A percentile compares a stretch with the other conserved stretches of the same genome.
phyloP scores from a whole-genome alignment of 208 protist species.

The Naegleria lovaniensis region DNA sequence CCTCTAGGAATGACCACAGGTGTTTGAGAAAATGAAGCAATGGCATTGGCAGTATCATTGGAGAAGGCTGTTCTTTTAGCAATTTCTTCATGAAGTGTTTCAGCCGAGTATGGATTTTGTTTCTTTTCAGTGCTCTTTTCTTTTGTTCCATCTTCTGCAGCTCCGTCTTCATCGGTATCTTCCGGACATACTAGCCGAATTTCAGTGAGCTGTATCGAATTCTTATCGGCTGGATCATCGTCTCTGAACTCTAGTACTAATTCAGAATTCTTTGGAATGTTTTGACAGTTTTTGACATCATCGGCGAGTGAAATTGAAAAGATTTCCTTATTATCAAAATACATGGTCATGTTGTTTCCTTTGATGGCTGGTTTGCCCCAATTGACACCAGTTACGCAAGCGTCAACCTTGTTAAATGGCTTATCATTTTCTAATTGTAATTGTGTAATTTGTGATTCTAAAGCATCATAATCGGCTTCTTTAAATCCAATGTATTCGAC shows the following conservation, averaged over 20 bases:
- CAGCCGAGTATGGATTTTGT: neutral
- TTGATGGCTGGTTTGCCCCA: neutral
- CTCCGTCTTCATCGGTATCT: too few species aligned
- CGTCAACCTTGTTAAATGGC: neutral
- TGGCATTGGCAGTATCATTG: neutral
- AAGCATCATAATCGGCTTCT: neutral
- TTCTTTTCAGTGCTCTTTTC: neutral
- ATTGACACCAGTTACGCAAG: neutral
- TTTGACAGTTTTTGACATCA: neutral
- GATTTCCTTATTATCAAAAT: neutral
- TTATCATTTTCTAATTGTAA: neutral
- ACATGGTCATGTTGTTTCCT: neutral
- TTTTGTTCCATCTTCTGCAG: neutral
- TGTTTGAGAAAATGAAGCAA: neutral
- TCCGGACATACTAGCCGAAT: neutral
- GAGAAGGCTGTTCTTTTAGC: too few species aligned
- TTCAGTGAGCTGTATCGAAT: neutral
- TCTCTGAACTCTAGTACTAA: constrained; percentile 1
- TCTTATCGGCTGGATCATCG: neutral
- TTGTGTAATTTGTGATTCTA: too few species aligned
- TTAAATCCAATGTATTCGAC: neutral
- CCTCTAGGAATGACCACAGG: neutral
- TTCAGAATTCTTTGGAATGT: constrained; percentile 7
- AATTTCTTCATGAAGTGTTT: neutral
- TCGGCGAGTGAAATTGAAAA: neutral